Conservation (phyloP, 2,329 filamentous ascomycete species). For the Arthrobotrys sphaeroides region DNA sequence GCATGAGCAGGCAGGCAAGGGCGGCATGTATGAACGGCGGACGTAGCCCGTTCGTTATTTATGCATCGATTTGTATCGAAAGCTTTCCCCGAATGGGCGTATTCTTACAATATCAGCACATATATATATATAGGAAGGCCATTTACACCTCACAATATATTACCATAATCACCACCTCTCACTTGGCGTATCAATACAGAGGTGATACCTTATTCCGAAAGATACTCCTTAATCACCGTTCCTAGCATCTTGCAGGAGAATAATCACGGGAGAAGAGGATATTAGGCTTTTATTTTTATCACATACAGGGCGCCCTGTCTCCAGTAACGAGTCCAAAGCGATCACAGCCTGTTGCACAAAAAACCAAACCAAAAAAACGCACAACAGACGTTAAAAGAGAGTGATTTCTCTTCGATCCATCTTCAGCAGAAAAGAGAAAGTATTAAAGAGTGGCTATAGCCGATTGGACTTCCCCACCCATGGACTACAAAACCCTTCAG, state of each 20-base stretch:
- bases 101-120: neutral
- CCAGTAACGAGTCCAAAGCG: neutral
- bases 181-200: neutral
- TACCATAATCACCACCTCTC: no score
- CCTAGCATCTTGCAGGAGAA: neutral
- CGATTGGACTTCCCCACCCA: conserved; percentile 3
- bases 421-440: conserved; percentile 6
- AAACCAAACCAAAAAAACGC: conserved; percentile 25
- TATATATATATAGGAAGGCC: neutral
- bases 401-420: conserved; percentile 18
- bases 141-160: no score
- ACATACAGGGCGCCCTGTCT: conserved; percentile 23
- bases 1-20: conserved; percentile 81
- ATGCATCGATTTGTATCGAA: neutral
- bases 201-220: neutral
- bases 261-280: neutral
- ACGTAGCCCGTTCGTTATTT: neutral
- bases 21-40: conserved; percentile 61
- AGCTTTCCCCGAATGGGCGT: neutral
- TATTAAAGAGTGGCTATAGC: neutral
- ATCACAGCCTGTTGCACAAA: neutral
- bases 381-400: conserved; percentile 20
- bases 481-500: neutral
- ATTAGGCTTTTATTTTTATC: conserved; percentile 29
- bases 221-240: no score